These are phyloP conservation scores for Canna indica DNA, from an alignment of 176 grass and related monocot species.

Conservation along the genomic window DNA sequence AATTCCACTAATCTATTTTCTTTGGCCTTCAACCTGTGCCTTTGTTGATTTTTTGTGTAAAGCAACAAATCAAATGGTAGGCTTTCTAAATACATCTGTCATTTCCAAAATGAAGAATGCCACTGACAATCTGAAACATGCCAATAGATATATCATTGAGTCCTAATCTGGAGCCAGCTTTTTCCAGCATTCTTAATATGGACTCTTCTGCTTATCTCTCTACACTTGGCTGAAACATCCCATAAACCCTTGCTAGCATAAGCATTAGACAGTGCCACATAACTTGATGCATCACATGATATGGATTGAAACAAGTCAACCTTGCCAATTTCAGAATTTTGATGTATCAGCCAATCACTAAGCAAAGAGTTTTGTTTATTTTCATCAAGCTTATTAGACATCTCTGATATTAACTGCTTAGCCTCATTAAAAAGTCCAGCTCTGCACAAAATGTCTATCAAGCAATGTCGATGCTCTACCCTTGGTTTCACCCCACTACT, in stretches of 20 bases:
- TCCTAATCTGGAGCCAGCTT: slow-evolving; percentile 16
- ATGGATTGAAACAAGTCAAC: slow-evolving; percentile 1
- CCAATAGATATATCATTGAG: neutral
- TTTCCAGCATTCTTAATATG: slow-evolving; percentile 16
- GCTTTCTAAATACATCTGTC: neutral
- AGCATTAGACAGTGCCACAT: slow-evolving; percentile 18
- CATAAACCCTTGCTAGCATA: slow-evolving; percentile 23
- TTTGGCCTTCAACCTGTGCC: neutral
- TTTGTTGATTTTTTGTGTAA: neutral
- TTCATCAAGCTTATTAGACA: slow-evolving; percentile 23
- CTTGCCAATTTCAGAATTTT: slow-evolving; percentile 7
- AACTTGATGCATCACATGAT: slow-evolving; percentile 4
- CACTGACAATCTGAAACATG: neutral
- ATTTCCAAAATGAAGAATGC: neutral
- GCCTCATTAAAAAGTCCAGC: slow-evolving; percentile 25
- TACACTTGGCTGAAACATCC: slow-evolving; percentile 25
- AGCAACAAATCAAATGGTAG: neutral
- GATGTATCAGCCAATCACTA: slow-evolving; percentile 11
- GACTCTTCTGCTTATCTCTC: slow-evolving; percentile 14
- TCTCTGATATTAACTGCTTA: slow-evolving; percentile 23
- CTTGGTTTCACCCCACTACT: slow-evolving; percentile 15
- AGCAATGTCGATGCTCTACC: slow-evolving; percentile 32
- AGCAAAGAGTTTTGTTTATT: slow-evolving; percentile 12
- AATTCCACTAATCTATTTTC: neutral
- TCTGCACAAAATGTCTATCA: slow-evolving; percentile 30